Conservation (phyloP, 768 basidiomycete genomes). For the Xanthoconium stramineum region DNA sequence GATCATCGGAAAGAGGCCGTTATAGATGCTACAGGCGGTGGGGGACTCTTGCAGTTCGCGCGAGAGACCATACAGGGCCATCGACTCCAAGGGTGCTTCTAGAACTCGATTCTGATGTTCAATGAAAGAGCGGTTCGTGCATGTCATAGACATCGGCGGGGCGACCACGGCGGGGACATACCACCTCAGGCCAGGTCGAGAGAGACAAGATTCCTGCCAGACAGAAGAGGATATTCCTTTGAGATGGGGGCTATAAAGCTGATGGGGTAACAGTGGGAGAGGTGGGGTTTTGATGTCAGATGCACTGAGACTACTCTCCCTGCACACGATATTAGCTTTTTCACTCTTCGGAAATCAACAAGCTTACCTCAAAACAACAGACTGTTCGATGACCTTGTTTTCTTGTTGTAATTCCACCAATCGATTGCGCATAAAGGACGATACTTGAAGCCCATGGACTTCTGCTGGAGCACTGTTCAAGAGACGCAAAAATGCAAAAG, state of each 20-base stretch:
- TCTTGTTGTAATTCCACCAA: constrained; percentile 50
- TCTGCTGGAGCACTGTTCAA: constrained; percentile 62
- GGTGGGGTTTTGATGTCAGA: constrained; percentile 16
- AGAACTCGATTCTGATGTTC: constrained; percentile 60
- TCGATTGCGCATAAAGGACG: constrained; percentile 57
- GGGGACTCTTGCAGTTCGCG: constrained; percentile 59
- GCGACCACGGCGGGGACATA: constrained; percentile 83
- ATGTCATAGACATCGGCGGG: constrained; percentile 72
- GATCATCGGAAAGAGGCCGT: constrained; percentile 53
- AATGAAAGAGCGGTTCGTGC: constrained; percentile 73
- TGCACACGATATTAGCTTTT: constrained; percentile 12
- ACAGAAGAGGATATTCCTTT: constrained; percentile 54
- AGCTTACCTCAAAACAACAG: constrained; percentile 45
- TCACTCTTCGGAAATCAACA: neutral
- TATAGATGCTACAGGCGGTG: constrained; percentile 44
- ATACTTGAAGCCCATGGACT: constrained; percentile 55
- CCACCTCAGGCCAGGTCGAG: constrained; percentile 78
- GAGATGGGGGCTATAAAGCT: constrained; percentile 46
- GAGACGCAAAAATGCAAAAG: constrained; percentile 78
- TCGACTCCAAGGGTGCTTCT: constrained; percentile 70
- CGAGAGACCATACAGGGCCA: constrained; percentile 84
- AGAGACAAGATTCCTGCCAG: constrained; percentile 80
- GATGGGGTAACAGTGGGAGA: constrained; percentile 26
- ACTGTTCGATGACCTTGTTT: constrained; percentile 35
- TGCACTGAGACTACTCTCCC: constrained; percentile 18